Conservation (phyloP, 2,329 filamentous ascomycete species). For the Apiospora pterosperma region DNA sequence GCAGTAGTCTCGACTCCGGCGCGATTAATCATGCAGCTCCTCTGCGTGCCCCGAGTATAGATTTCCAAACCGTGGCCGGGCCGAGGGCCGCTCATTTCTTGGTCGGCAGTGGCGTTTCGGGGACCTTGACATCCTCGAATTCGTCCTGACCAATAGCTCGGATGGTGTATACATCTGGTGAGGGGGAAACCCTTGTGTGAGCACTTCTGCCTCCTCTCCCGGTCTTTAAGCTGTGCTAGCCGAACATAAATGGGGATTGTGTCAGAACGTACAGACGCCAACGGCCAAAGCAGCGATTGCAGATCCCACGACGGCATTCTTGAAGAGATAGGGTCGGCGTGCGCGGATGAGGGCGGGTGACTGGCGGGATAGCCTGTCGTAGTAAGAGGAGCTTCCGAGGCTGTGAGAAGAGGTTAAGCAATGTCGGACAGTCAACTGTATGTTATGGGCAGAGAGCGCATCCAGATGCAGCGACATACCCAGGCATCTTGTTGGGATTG, state of each 20-base stretch:
- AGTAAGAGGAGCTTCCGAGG: slow-evolving; percentile 69
- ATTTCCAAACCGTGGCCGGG: background rate
- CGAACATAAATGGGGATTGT: background rate
- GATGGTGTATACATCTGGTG: slow-evolving; percentile 61
- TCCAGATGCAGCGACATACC: background rate
- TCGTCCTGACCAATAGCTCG: slow-evolving; percentile 90
- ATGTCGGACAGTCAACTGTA: background rate
- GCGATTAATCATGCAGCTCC: background rate
- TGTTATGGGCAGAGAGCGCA: background rate
- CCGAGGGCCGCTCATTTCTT: slow-evolving; percentile 17
- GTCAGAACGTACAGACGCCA: slow-evolving; percentile 75
- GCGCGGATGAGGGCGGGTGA: slow-evolving; percentile 87
- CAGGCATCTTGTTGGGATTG: background rate
- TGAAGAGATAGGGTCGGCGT: slow-evolving; percentile 85
- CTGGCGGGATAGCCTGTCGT: slow-evolving; percentile 82
- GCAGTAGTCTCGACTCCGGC: background rate
- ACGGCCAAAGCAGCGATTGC: slow-evolving; percentile 72
- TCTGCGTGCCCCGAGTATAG: background rate
- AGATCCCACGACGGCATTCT: slow-evolving; percentile 81
- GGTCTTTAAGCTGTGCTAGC: background rate
- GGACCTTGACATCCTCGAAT: slow-evolving; percentile 92
- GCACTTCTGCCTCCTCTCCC: background rate
- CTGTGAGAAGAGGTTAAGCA: slow-evolving; percentile 17
- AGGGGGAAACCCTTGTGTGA: background rate
- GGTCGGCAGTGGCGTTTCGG: slow-evolving; percentile 61